Evolutionary conservation across 306 rosid species (phyloP), one percentile per base, ranked within the genome.

Genomic region (Vigna trinervia): DNA sequence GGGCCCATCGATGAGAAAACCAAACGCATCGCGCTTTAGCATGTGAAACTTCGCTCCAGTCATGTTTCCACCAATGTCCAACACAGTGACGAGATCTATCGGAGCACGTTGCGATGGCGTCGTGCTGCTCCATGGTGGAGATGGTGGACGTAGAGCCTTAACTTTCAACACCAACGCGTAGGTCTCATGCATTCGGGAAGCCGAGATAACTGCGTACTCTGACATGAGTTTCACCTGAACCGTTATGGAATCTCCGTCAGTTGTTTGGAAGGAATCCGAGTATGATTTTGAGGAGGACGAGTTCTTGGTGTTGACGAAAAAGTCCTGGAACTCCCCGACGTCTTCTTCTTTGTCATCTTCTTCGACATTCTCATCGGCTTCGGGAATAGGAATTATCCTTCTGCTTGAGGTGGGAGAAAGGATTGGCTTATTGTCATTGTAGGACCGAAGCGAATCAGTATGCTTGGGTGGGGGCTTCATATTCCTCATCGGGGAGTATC

Each of bases 11-110:
- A 90, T 0, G 93, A 86, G 9, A 93, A 67, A 5, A 93, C 96
- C 67, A 93, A 81, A 23, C 96, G 91, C 94, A 93, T 86, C 43
- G 96, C 89, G 62, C 94, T 90, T 90, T 2, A 93, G 84, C 97
- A 93, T 93, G 50, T 87, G 85, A 6, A 93, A 79, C 80, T 93
- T 93, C 5, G 91, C 85, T 1, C 94, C 88, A 11, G 67, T 85
- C 97, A 93, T 93, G 88, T 80, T 90, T 0, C 90, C 92, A 14
- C 97, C 87, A 1, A 91, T 82, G 67, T 90, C 97, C 0, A 93
- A 91, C 2, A 90, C 96, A 17, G 96, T 86, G 0, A 93, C 94
- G 1, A 93, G 90, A 81, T 93, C 97, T 66, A 93, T 87, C 7
- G 97, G 91, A 0, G 91, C 97, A 0, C 97, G 90, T 46, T 79